Conservation (phyloP, 176 grass and related monocot species). For the Cenchrus purpureus region DNA sequence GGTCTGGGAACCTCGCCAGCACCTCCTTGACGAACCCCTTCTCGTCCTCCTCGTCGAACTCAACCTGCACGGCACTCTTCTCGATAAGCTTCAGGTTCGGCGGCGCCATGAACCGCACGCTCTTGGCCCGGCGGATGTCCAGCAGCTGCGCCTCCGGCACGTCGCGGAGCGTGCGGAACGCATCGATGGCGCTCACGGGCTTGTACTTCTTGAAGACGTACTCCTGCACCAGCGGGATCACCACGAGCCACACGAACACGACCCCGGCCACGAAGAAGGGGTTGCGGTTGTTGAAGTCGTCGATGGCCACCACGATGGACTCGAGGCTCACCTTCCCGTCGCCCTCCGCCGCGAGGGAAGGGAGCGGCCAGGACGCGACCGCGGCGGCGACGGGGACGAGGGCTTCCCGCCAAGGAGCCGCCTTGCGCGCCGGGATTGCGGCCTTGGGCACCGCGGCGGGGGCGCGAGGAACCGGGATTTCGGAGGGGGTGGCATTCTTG, state of each 20-base stretch:
- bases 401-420: conserved; percentile 19
- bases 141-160: conserved; percentile 77
- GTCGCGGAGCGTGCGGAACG: conserved; percentile 82
- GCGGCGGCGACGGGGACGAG: conserved; percentile 41
- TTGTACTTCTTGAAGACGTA: conserved; percentile 88
- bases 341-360: conserved; percentile 52
- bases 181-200: conserved; percentile 75
- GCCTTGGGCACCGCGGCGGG: background rate
- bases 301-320: conserved; percentile 66
- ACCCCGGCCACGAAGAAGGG: conserved; percentile 84
- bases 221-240: conserved; percentile 73
- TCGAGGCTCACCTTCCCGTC: conserved; percentile 87
- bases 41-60: conserved; percentile 77
- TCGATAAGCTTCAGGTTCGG: conserved; percentile 84
- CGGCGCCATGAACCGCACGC: conserved; percentile 77
- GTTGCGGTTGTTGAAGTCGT: conserved; percentile 91
- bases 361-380: conserved; percentile 43
- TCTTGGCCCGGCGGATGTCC: conserved; percentile 82
- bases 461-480: background rate
- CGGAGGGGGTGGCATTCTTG: background rate
- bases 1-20: conserved; percentile 62
- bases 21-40: conserved; percentile 64
- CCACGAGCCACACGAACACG: conserved; percentile 80
- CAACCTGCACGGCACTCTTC: conserved; percentile 68
- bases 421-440: conserved; percentile 22